A percentile compares a stretch with the other conserved stretches of the same genome.
These are phyloP conservation scores for Polytolypa hystricis DNA, from an alignment of 2,329 filamentous ascomycete genomes.

Conservation along the genomic window DNA sequence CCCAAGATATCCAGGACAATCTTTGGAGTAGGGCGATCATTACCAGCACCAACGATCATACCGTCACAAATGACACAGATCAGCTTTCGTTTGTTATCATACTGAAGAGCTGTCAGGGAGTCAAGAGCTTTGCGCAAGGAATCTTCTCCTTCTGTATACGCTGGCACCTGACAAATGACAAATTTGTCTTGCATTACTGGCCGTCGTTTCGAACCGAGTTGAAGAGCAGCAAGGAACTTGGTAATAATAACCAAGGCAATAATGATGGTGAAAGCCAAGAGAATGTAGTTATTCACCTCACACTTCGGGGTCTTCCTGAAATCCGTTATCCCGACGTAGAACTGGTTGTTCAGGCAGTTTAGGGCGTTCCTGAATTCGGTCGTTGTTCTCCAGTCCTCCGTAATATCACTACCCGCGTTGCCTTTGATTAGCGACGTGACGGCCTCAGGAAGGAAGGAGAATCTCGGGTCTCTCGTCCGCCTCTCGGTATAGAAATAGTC, in stretches of 20 bases:
- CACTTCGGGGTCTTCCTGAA: conserved; percentile 70
- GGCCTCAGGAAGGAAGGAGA: conserved; percentile 60
- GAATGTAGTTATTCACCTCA: conserved; percentile 80
- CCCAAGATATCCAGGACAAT: conserved; percentile 96
- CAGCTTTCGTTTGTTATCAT: conserved; percentile 96
- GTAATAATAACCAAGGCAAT: conserved; percentile 66
- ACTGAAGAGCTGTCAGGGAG: conserved; percentile 84
- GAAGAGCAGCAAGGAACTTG: conserved; percentile 88
- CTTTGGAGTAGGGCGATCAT: conserved; percentile 92
- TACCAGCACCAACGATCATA: conserved; percentile 90
- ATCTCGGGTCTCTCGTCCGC: conserved; percentile 45
- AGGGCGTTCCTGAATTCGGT: conserved; percentile 52
- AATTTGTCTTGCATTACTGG: conserved; percentile 94
- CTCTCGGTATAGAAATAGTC: conserved; percentile 77
- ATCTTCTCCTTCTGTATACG: conserved; percentile 96
- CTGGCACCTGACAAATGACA: conserved; percentile 94
- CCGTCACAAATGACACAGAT: conserved; percentile 95
- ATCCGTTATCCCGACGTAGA: conserved; percentile 73
- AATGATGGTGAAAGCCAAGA: conserved; percentile 77
- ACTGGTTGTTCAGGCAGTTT: conserved; percentile 71
- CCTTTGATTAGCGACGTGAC: conserved; percentile 58
- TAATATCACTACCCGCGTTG: conserved; percentile 72
- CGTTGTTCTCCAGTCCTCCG: conserved; percentile 47
- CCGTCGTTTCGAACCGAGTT: conserved; percentile 82
- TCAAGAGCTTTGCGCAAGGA: conserved; percentile 86